Base-by-base conservation (phyloP, 805 yeast genomes). In the Pichia thaimueangensis region DNA sequence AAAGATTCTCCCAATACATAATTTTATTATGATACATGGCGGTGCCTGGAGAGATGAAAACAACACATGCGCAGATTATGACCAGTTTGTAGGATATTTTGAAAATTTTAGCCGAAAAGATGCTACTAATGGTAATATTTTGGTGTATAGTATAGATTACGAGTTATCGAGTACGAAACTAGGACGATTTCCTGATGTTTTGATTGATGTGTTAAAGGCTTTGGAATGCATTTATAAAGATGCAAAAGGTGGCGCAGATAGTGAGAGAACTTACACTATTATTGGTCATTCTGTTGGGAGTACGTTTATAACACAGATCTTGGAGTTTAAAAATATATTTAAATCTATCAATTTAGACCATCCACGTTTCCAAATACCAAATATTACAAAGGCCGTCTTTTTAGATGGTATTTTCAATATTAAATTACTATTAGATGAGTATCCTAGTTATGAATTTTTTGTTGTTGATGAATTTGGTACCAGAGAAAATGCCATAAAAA, bases 241-340 rank as follows among this genome's bases (percentile, higher is more conserved):
- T 8, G 20, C 43, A 8, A 49, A 55, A 0, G 51, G 55, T 29
- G 45, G 52, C 6, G 13, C 15, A 16, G 41, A 51, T 20, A 40
- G 63, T 3, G 39, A 47, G 21, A n/a, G n/a, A n/a, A n/a, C n/a
- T n/a, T 34, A 68, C 3, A 59, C 60, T 3, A 48, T 78, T 0
- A 65, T 75, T 10, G 96, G 95, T 0, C 95, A 86, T 62, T 82
- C 93, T 1, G 93, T 79, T 5, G 96, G 96, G 2, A 86, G 89
- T 2, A 78, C 84, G 1, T 55, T 84, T 36, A 64, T 71, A 5
- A 64, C 79, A 28, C 89, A 83, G 52, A 48, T 73, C n/a, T 49
- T 74, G 10, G 62, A 65, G 55, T 25, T 10, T 28, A 23, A 12
- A 20, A 23, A 22, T 16, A 35, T 30, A 5, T 19, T 25, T 3